These are phyloP conservation scores for Antitrichia curtipendula DNA, from an alignment of 225 moss, liverwort and hornwort genomes.

Conservation along the genomic window DNA sequence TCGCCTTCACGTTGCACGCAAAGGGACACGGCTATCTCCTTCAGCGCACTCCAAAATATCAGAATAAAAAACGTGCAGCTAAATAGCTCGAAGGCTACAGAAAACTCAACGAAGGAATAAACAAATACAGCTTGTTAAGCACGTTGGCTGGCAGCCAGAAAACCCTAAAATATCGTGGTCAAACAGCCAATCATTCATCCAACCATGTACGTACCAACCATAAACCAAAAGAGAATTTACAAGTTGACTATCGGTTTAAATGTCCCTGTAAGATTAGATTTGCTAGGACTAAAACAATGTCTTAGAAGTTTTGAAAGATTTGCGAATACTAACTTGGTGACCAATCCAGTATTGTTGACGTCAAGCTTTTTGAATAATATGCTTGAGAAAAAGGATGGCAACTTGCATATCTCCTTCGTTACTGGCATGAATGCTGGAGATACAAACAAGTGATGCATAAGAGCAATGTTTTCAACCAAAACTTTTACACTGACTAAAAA, in stretches of 20 bases:
- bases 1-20: background rate
- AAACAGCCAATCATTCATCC: background rate
- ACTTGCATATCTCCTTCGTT: constrained; percentile 85
- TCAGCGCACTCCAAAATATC: background rate
- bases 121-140: background rate
- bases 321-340: constrained; percentile 53
- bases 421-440: constrained; percentile 64
- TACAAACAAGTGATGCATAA: background rate
- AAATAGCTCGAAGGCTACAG: background rate
- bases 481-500: background rate
- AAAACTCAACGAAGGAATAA: background rate
- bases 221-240: background rate
- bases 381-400: constrained; percentile 90
- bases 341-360: constrained; percentile 38
- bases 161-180: background rate
- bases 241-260: background rate
- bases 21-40: background rate
- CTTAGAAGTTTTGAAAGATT: background rate
- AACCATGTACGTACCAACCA: background rate
- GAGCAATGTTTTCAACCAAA: background rate
- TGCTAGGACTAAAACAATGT: background rate
- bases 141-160: background rate
- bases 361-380: constrained; percentile 76
- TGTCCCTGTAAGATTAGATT: background rate
- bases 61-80: background rate